A percentile compares a stretch with the other conserved stretches of the same genome.
Conservation (phyloP, 106 monocot species). For the Acorus calamus region DNA sequence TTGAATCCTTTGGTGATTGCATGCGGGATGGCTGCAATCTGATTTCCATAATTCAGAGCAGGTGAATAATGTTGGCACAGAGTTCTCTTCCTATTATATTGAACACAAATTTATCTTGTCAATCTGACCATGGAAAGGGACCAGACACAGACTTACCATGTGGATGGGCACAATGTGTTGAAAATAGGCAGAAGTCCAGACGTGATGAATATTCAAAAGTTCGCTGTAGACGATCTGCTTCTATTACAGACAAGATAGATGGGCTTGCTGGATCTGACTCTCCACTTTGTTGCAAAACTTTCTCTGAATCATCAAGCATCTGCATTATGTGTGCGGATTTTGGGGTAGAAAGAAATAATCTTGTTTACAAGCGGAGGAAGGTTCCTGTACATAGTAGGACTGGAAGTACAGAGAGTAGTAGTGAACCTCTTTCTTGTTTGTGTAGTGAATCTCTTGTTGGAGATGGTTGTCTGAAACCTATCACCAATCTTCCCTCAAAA, state of each 20-base stretch:
- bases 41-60: not conserved
- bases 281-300: not conserved
- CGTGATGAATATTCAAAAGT: not conserved
- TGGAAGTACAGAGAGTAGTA: slow-evolving; percentile 8
- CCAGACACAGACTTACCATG: not conserved
- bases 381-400: slow-evolving; percentile 1
- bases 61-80: slow-evolving; percentile 20
- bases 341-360: slow-evolving; percentile 12
- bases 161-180: slow-evolving; percentile 15
- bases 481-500: not conserved
- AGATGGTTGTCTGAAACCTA: slow-evolving; percentile 5
- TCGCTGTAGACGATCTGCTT: not conserved
- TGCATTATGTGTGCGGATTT: slow-evolving; percentile 6
- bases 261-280: not conserved
- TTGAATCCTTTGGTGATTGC: no score
- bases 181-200: slow-evolving; percentile 3
- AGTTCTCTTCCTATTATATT: slow-evolving; percentile 8
- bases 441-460: slow-evolving; percentile 4
- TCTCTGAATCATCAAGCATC: slow-evolving; percentile 14
- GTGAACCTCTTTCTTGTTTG: slow-evolving; percentile 3
- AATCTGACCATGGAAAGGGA: not conserved
- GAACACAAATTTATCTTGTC: slow-evolving; percentile 12
- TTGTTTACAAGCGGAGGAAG: slow-evolving; percentile 44
- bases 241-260: not conserved
- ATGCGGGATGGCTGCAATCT: not conserved